phyloP scores from a whole-genome alignment of 1,284 basidiomycete genomes.

The Trichosporon sp. region DNA sequence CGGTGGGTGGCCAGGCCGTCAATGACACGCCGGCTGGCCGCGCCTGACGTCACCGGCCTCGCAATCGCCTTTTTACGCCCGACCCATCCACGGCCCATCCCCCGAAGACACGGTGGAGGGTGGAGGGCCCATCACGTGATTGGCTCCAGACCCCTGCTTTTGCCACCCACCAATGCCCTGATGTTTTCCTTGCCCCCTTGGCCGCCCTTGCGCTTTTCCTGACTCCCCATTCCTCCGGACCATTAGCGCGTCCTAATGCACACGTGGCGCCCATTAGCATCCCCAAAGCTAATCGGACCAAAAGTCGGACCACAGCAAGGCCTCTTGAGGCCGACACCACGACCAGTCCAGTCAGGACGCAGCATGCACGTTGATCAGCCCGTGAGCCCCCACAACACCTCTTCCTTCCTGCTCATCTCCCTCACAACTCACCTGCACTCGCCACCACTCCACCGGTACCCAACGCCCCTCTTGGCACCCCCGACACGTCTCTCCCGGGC shows the following conservation, averaged over 20 bases:
- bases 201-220: neutral
- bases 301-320: neutral
- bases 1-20: neutral
- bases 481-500: neutral
- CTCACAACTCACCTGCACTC: neutral
- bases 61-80: neutral
- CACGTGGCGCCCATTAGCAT: neutral
- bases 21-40: neutral
- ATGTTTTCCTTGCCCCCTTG: neutral
- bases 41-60: neutral
- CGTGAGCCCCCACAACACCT: neutral
- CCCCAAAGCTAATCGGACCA: neutral
- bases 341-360: neutral
- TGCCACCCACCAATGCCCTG: neutral
- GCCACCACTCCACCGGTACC: neutral
- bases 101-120: neutral
- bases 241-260: neutral
- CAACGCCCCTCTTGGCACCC: neutral
- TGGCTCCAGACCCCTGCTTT: neutral
- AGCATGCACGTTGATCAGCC: conserved; percentile 2
- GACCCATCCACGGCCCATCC: neutral
- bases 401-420: neutral
- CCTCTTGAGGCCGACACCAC: neutral
- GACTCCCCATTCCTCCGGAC: neutral
- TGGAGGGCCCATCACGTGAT: neutral